phyloP scores from a whole-genome alignment of 2,329 filamentous ascomycete species.

The Colletotrichum gloeosporioides region DNA sequence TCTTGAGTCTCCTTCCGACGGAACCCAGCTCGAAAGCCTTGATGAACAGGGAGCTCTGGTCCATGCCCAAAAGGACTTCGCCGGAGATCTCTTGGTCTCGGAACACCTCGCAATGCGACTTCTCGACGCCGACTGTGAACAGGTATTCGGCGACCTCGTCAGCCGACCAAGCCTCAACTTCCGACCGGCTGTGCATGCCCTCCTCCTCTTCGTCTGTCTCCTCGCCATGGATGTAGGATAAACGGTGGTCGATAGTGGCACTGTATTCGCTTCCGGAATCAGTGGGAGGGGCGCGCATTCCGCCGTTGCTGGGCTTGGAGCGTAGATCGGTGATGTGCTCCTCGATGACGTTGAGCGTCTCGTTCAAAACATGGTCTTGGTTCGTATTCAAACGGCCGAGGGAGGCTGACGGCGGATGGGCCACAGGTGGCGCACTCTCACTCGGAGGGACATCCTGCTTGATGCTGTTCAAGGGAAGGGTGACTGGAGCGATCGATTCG shows the following conservation, averaged over 20 bases:
- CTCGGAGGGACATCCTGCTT: conserved; percentile 36
- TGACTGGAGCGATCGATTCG: conserved; percentile 37
- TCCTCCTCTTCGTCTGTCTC: conserved; percentile 95
- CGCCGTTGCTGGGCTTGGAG: conserved; percentile 57
- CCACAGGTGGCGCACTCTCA: conserved; percentile 42
- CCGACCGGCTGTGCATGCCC: conserved; percentile 66
- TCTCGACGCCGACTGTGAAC: conserved; percentile 83
- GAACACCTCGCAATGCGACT: conserved; percentile 92
- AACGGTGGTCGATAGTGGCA: conserved; percentile 73
- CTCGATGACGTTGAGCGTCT: conserved; percentile 94
- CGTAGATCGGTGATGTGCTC: conserved; percentile 92
- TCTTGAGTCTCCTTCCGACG: conserved; percentile 87
- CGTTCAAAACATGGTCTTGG: conserved; percentile 81
- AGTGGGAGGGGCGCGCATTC: conserved; percentile 59
- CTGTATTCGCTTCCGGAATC: conserved; percentile 94
- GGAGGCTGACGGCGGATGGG: conserved; percentile 18
- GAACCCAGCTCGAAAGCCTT: conserved; percentile 94
- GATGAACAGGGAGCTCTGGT: conserved; percentile 92
- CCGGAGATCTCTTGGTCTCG: conserved; percentile 95
- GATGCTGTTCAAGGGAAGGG: conserved; percentile 45
- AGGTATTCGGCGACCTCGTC: conserved; percentile 88
- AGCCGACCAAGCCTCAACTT: conserved; percentile 82
- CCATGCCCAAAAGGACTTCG: conserved; percentile 92
- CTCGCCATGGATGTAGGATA: conserved; percentile 92
- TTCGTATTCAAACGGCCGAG: conserved; percentile 47